Percentiles rank a stretch among this genome's conserved stretches.
Evolutionary conservation across 305 asterid genomes (phyloP).

Genomic region (Euphrasia arctica): DNA sequence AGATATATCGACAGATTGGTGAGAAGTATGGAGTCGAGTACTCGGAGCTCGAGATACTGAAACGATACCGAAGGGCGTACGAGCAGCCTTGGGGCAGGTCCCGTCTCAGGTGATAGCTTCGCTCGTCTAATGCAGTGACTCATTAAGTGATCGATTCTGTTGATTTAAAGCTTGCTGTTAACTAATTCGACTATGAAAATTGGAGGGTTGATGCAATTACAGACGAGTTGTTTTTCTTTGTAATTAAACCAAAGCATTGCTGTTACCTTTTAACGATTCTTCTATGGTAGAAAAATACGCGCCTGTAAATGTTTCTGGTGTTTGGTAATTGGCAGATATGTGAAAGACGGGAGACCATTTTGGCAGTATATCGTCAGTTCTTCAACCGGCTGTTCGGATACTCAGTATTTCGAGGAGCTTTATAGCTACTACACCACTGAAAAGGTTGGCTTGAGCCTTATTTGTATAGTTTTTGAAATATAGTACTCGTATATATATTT

Average conservation of each 20-base stretch:
- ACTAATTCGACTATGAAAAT: no score
- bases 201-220: no score
- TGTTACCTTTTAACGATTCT: not conserved
- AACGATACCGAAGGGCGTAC: conserved; percentile 85
- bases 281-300: not conserved
- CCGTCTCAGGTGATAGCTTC: conserved; percentile 68
- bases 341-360: conserved; percentile 90
- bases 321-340: conserved; percentile 55
- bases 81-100: conserved; percentile 97
- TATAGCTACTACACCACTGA: conserved; percentile 84
- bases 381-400: conserved; percentile 91
- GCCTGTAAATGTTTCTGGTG: not conserved
- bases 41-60: conserved; percentile 77
- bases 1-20: conserved; percentile 89
- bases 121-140: not conserved
- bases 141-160: not conserved
- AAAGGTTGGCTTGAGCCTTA: conserved; percentile 42
- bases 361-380: conserved; percentile 95
- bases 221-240: no score
- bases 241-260: no score
- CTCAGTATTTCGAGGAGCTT: conserved; percentile 93
- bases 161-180: not conserved
- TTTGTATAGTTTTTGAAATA: not conserved
- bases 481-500: not conserved
- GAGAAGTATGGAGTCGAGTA: conserved; percentile 89